A percentile compares a stretch with the other conserved stretches of the same genome.
Evolutionary conservation across 768 basidiomycete genomes (phyloP).

Genomic region (Arthromyces matolae): DNA sequence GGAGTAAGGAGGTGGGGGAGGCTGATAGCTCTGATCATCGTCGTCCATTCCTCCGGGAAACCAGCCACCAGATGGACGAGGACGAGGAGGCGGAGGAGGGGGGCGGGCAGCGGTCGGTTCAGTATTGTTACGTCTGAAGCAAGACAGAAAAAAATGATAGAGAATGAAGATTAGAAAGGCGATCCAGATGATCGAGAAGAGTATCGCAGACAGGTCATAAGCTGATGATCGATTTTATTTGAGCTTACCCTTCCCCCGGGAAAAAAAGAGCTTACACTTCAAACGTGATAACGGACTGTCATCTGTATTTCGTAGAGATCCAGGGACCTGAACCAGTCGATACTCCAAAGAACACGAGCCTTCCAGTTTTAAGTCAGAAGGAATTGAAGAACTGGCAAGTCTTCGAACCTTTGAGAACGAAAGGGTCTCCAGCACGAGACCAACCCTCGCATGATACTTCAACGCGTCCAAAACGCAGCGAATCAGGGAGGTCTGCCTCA

Average conservation of each 20-base stretch:
- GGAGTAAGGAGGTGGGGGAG: constrained; percentile 66
- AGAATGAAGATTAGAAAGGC: constrained; percentile 47
- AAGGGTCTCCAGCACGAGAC: constrained; percentile 74
- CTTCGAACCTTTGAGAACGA: constrained; percentile 82
- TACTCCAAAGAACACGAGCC: constrained; percentile 90
- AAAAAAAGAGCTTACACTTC: constrained; percentile 24
- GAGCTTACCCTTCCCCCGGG: neutral
- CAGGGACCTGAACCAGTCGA: constrained; percentile 67
- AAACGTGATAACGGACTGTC: constrained; percentile 25
- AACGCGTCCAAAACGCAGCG: constrained; percentile 79
- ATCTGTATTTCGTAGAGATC: constrained; percentile 32
- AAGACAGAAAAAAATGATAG: constrained; percentile 59
- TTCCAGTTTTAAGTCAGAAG: constrained; percentile 21
- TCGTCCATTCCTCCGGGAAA: constrained; percentile 49
- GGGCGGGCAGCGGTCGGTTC: constrained; percentile 28
- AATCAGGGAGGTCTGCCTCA: constrained; percentile 83
- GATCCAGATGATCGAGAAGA: constrained; percentile 59
- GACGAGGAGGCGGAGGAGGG: constrained; percentile 29
- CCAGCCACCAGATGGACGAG: constrained; percentile 43
- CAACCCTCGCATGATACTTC: constrained; percentile 91
- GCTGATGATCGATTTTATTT: constrained; percentile 28
- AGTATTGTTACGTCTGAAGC: constrained; percentile 33
- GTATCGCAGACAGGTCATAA: constrained; percentile 40
- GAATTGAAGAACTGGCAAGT: too few species aligned
- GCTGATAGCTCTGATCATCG: constrained; percentile 33